Evolutionary conservation across 1,139 yeast species (phyloP).

Genomic region (Suhomyces yuchorum): DNA sequence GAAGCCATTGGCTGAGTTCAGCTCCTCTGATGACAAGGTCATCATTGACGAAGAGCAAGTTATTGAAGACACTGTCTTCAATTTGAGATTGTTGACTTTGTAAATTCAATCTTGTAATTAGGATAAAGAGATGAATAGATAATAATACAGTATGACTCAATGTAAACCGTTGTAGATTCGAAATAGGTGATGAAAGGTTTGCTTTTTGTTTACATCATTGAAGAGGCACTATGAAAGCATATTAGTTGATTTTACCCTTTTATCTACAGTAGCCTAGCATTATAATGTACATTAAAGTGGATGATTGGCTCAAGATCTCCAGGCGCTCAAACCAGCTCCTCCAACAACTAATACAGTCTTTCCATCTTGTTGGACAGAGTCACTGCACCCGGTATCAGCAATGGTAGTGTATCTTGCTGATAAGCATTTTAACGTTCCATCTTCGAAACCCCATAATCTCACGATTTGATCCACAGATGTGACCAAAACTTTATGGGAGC

Average conservation of each 20-base stretch:
- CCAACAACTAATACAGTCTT: conserved; percentile 50
- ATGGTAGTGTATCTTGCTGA: conserved; percentile 68
- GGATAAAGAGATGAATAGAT: neutral
- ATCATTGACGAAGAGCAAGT: conserved; percentile 89
- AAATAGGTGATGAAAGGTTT: no score
- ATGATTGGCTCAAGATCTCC: conserved; percentile 29
- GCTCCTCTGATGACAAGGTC: conserved; percentile 35
- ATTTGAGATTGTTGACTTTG: conserved; percentile 73
- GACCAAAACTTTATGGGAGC: conserved; percentile 35
- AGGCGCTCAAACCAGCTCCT: conserved; percentile 70
- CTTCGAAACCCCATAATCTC: conserved; percentile 57
- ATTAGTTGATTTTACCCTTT: no score
- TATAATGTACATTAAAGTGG: neutral
- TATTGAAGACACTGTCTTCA: conserved; percentile 82
- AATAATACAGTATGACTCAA: neutral
- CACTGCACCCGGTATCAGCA: conserved; percentile 86
- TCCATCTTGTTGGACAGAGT: conserved; percentile 31
- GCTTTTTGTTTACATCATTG: no score
- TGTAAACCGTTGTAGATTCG: no score
- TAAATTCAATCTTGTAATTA: conserved; percentile 22
- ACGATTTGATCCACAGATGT: conserved; percentile 81
- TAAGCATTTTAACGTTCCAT: conserved; percentile 34
- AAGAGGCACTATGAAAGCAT: no score
- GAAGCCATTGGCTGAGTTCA: conserved; percentile 51
- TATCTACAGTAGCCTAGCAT: no score